Base-by-base conservation (phyloP, 164 flowering plant species). In the Vitis rupestris region DNA sequence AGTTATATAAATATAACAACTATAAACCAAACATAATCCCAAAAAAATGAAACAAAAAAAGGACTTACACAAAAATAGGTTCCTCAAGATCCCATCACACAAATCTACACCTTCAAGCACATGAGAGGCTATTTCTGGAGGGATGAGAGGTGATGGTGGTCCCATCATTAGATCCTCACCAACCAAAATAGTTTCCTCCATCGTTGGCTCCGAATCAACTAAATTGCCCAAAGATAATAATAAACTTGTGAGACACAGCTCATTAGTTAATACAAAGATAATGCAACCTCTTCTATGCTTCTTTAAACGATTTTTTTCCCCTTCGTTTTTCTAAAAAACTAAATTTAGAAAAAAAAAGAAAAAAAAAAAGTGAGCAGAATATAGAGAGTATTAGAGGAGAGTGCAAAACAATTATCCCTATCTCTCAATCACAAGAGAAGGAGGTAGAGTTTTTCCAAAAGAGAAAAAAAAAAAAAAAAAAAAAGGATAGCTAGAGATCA, bases 81-180 rank as follows among this genome's bases (percentile, higher is more conserved):
- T 94, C 82, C 95, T 85, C 72, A 92, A 74, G 63, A 89, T 81
- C 47, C 97, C 95, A 79, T 92, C 98, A 68, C 98, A 94, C 48
- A 90, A 66, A 37, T 94, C 89, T 70, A 94, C 97, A 44, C 97
- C 97, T 80, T 90, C 85, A 70, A 92, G 87, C 50, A 94, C 97
- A 74, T 94, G 98, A 72, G 99, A 87, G 17, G 99, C 98, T 67
- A 91, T 93, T 81, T 95, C 99, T 8, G 85, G 85, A 11, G 96
- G 99, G 66, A 95, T 85, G 72, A 95, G 8, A 49, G 99, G 99
- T 66, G 99, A 95, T 50, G 99, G 97, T 50, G 98, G 99, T 13
- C 99, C 99, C 87, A 75, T 72, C 99, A 95, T 95, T 61, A 95
- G 79, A 81, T 95, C 99, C 71, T 94, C 99, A 27, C 98, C 98